Evolutionary conservation across 257 asterid species (phyloP).

Genomic region (Penstemon davidsonii): DNA sequence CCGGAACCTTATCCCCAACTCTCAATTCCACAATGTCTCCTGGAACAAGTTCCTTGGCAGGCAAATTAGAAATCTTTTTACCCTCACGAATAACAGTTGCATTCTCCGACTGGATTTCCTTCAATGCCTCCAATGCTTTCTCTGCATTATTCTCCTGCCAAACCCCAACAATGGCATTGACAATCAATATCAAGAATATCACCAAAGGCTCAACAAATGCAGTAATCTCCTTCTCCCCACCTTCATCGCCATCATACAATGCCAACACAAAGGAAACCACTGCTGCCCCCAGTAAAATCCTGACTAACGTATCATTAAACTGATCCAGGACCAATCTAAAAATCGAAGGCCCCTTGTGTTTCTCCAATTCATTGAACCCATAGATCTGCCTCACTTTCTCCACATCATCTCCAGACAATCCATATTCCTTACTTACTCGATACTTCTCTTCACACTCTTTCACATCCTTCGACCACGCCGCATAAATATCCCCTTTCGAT

Average conservation of each 20-base stretch:
- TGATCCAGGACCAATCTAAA: slow-evolving; percentile 83
- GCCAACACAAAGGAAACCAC: slow-evolving; percentile 94
- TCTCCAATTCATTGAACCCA: slow-evolving; percentile 89
- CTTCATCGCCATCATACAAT: slow-evolving; percentile 77
- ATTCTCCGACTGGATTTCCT: slow-evolving; percentile 96
- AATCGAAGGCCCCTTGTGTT: slow-evolving; percentile 90
- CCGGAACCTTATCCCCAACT: slow-evolving; percentile 97
- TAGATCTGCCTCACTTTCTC: slow-evolving; percentile 71
- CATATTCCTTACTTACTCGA: slow-evolving; percentile 55
- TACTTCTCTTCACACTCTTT: slow-evolving; percentile 76
- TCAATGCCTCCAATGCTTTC: slow-evolving; percentile 94
- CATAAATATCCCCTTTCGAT: slow-evolving; percentile 37
- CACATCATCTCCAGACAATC: slow-evolving; percentile 65
- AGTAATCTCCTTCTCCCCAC: slow-evolving; percentile 93
- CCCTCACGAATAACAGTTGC: slow-evolving; percentile 86
- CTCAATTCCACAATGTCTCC: slow-evolving; percentile 96
- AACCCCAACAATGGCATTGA: slow-evolving; percentile 94
- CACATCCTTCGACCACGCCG: slow-evolving; percentile 84
- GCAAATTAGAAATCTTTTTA: slow-evolving; percentile 56
- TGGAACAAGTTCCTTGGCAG: slow-evolving; percentile 93
- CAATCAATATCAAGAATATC: slow-evolving; percentile 87
- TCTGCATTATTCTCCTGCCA: slow-evolving; percentile 99
- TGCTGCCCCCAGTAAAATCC: slow-evolving; percentile 90
- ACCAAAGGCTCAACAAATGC: slow-evolving; percentile 98
- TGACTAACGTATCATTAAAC: slow-evolving; percentile 89